Conservation (phyloP, 192 early-diverging fungal species). For the Dissophora globulifera region DNA sequence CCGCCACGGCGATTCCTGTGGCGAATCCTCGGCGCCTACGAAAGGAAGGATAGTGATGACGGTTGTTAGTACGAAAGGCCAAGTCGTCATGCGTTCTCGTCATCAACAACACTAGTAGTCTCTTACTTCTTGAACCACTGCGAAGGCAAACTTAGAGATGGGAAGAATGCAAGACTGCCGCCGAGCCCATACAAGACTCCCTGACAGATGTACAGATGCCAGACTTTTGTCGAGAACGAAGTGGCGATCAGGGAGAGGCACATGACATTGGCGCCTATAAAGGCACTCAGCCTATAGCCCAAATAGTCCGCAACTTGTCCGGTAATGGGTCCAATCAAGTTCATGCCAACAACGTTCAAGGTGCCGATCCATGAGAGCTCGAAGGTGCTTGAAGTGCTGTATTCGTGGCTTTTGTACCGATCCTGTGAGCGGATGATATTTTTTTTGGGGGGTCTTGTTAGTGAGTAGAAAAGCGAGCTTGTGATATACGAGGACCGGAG, state of each 20-base stretch:
- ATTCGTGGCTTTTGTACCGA: constrained; percentile 36
- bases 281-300: constrained; percentile 58
- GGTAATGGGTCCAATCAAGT: constrained; percentile 54
- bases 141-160: constrained; percentile 61
- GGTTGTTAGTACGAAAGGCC: no score
- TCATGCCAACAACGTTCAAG: constrained; percentile 60
- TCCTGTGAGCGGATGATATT: constrained; percentile 24
- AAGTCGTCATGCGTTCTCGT: no score
- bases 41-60: neutral
- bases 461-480: no score
- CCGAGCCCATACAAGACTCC: constrained; percentile 51
- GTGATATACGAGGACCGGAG: no score
- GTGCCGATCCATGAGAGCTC: constrained; percentile 65
- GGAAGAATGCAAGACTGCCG: constrained; percentile 59
- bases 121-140: constrained; percentile 62
- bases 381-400: constrained; percentile 52
- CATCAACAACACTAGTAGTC: neutral
- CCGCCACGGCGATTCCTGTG: constrained; percentile 61
- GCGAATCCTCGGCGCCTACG: constrained; percentile 57
- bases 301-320: constrained; percentile 64
- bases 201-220: constrained; percentile 44
- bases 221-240: constrained; percentile 63
- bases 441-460: no score
- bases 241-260: constrained; percentile 58
- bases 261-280: constrained; percentile 63